Percentiles rank a stretch among this genome's conserved stretches.
Conservation (phyloP, 257 asterid genomes). For the Voacanga thouarsii region DNA sequence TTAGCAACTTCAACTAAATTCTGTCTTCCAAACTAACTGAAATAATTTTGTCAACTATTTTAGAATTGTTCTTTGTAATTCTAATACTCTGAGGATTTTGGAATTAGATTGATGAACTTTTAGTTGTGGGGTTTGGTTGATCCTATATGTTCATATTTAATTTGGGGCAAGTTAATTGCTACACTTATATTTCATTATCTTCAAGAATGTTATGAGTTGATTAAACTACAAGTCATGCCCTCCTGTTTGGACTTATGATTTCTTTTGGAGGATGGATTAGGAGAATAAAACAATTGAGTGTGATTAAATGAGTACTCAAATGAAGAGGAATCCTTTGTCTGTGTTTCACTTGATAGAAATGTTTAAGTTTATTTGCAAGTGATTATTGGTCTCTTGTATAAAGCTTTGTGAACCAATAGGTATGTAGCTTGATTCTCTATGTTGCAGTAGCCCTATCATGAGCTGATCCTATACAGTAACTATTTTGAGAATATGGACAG, state of each 20-base stretch:
- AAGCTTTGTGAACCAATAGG: background rate
- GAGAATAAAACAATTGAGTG: background rate
- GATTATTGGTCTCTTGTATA: too few relatives aligned
- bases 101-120: background rate
- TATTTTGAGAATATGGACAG: background rate
- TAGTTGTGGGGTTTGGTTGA: too few relatives aligned
- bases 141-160: background rate
- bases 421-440: background rate
- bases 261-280: background rate
- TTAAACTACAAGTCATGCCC: background rate
- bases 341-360: background rate
- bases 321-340: background rate
- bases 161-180: background rate
- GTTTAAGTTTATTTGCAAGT: background rate
- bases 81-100: background rate
- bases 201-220: background rate
- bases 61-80: background rate
- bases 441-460: background rate
- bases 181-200: background rate
- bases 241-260: background rate
- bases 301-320: background rate
- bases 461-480: background rate
- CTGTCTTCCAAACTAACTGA: too few relatives aligned
- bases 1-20: too few relatives aligned
- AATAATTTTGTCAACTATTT: too few relatives aligned